Conservation (phyloP, 73 alveolate species). For the Paramecium octaurelia region DNA sequence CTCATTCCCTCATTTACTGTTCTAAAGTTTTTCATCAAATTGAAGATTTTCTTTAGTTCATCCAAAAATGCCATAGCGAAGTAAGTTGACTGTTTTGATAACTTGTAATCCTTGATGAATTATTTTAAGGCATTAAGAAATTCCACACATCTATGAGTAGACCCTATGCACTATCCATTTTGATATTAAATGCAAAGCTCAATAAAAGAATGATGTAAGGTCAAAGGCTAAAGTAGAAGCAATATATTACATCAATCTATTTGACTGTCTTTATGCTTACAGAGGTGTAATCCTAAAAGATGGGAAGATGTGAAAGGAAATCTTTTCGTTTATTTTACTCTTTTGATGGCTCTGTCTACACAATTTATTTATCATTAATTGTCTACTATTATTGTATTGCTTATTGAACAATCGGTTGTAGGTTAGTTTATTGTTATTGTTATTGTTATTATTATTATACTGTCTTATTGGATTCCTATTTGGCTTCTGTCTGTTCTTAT, state of each 20-base stretch:
- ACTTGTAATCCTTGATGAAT: slow-evolving; percentile 41
- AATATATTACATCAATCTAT: background rate
- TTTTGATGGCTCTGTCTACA: background rate
- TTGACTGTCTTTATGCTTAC: background rate
- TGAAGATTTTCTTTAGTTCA: background rate
- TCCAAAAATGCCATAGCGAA: slow-evolving; percentile 28
- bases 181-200: slow-evolving; percentile 38
- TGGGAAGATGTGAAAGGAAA: slow-evolving; percentile 6
- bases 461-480: background rate
- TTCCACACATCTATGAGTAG: slow-evolving; percentile 56
- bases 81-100: background rate
- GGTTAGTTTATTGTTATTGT: background rate
- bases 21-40: slow-evolving; percentile 38
- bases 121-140: slow-evolving; percentile 51
- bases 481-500: background rate
- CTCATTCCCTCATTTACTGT: slow-evolving; percentile 60
- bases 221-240: background rate
- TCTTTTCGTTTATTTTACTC: background rate
- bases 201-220: slow-evolving; percentile 47
- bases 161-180: slow-evolving; percentile 52
- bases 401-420: background rate
- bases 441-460: background rate
- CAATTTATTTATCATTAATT: background rate
- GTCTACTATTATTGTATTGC: background rate
- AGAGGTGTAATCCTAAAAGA: background rate